Conservation (phyloP, 306 rosid species). For the Urtica urens region DNA sequence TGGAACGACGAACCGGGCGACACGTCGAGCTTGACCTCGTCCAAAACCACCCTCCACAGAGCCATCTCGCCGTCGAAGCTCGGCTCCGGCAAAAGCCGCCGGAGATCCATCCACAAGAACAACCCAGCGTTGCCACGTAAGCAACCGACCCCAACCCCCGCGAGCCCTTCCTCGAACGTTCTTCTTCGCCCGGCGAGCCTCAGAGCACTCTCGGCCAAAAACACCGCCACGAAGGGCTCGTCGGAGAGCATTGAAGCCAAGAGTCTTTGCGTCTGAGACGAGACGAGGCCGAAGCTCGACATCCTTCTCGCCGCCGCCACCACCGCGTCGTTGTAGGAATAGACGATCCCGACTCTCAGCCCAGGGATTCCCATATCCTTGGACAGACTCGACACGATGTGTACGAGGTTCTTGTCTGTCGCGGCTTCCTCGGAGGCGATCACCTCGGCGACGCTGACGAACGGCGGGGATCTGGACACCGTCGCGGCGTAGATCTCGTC, state of each 20-base stretch:
- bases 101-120: conserved; percentile 76
- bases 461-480: conserved; percentile 36
- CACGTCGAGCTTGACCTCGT: conserved; percentile 78
- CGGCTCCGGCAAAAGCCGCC: conserved; percentile 36
- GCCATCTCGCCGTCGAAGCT: conserved; percentile 52
- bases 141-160: conserved; percentile 43
- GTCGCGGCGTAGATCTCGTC: conserved; percentile 94
- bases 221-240: conserved; percentile 32
- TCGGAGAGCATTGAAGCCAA: conserved; percentile 60
- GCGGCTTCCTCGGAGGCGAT: conserved; percentile 41
- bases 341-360: conserved; percentile 71
- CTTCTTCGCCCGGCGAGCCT: conserved; percentile 37
- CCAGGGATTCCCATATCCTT: conserved; percentile 96
- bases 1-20: conserved; percentile 83
- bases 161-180: conserved; percentile 39
- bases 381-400: conserved; percentile 63
- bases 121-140: conserved; percentile 69
- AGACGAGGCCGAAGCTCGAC: conserved; percentile 91
- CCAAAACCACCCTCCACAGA: conserved; percentile 53
- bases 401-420: conserved; percentile 57
- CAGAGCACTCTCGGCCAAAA: conserved; percentile 36
- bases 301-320: conserved; percentile 55
- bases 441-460: conserved; percentile 48
- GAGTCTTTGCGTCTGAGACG: conserved; percentile 65
- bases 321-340: conserved; percentile 62